Base-by-base conservation (phyloP, 345 rosid species). In the Pistacia vera region DNA sequence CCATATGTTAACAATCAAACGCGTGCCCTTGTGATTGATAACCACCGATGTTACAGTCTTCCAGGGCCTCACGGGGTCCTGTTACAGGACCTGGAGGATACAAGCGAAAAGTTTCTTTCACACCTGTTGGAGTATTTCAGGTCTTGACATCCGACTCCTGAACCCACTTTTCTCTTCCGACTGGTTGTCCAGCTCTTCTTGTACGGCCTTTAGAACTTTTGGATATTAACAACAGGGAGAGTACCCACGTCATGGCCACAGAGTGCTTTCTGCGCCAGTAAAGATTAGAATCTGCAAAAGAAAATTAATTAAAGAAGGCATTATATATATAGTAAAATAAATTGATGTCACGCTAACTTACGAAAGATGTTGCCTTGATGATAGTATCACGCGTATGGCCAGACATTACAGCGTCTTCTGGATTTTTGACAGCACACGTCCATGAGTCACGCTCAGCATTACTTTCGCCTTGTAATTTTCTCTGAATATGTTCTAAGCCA, bases 281-380 rank as follows among this genome's bases (percentile, higher is more conserved):
- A 85, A 36, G n/a, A 84, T 87, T 12, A 85, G 77, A 69, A 61
- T 68, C 92, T 89, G 81, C 65, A 78, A 51, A n/a, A 66, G 8
- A 75, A 12, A 41, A 56, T 5, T 38, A 36, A 4, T 36, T 62
- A 11, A 30, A 17, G 30, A 35, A 28, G 9, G 4, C 11, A 33
- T 10, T 22, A 57, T 57, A 4, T 57, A 12, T 52, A 30, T 11
- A 13, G 33, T 28, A 55, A 51, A n/a, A 28, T 0, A 54, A 0
- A 52, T 7, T 8, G 1, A 35, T 41, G 8, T 41, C 46, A 1
- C 46, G 9, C 46, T 5, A 16, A 22, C 85, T 8, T 89, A 93
- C 97, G 83, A 87, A 18, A 70, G 82, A 75, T 17, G 90, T 91
- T 55, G 95, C 89, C 80, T 93, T 93, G 70, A 91, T 68, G 65